phyloP scores from a whole-genome alignment of 208 protist species.

The Porcisia deanei region DNA sequence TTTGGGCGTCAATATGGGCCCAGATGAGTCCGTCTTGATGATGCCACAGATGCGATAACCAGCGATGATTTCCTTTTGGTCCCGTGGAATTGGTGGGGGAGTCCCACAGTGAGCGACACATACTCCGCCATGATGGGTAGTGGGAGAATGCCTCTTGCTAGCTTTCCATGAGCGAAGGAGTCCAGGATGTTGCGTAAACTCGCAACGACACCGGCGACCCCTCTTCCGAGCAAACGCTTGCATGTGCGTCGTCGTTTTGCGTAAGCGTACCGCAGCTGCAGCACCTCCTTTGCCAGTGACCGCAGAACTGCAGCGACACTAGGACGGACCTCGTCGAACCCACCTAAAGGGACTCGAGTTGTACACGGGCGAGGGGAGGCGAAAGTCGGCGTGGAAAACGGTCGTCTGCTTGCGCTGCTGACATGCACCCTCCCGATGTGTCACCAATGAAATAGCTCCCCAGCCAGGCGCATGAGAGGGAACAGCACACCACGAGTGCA shows the following conservation, averaged over 20 bases:
- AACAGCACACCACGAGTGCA: constrained; percentile 12
- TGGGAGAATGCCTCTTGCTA: background rate
- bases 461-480: background rate
- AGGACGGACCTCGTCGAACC: constrained; percentile 32
- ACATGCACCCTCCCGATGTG: constrained; percentile 7
- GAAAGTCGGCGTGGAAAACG: constrained; percentile 14
- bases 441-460: background rate
- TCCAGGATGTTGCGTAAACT: background rate
- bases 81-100: background rate
- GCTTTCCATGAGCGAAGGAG: background rate
- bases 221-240: background rate
- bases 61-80: background rate
- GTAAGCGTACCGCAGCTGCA: constrained; percentile 25
- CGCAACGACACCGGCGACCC: background rate
- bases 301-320: constrained; percentile 35
- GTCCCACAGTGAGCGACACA: background rate
- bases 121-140: no score
- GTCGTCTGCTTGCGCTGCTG: constrained; percentile 19
- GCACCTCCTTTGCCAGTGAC: constrained; percentile 44
- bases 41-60: background rate
- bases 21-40: no score
- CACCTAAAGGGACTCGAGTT: background rate
- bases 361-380: background rate
- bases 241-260: background rate
- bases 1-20: background rate